Base-by-base conservation (phyloP, 2,329 filamentous ascomycete species). In the Tolypocladium album region DNA sequence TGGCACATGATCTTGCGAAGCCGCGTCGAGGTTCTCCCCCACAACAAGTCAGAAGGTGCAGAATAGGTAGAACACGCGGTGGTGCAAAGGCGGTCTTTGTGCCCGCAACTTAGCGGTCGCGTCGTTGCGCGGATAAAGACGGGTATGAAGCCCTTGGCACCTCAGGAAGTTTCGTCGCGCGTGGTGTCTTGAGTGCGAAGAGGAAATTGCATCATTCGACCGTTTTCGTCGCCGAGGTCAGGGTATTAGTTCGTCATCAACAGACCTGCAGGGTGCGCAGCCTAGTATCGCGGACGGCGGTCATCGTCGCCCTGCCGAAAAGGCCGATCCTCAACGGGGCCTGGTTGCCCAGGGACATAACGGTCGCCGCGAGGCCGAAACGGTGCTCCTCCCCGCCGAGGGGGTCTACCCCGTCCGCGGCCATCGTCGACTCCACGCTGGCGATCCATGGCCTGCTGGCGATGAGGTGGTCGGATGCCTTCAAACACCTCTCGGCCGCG, bases 401-500 rank as follows among this genome's bases (percentile, higher is more conserved):
- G 64, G 24, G 68, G 67, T 31, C 74, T 70, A 53, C 68, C 59
- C 27, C 69, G 61, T 53, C 70, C 64, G 9, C 67, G 61, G 11
- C 66, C 63, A 13, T 64, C 60, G 67, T 67, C 59, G 65, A 68
- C 59, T 70, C 72, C 60, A 67, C 72, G 73, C 24, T 72, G 68
- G 72, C 76, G 57, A 65, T 75, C 67, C 13, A 67, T 61, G 20
- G 62, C 67, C 13, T 71, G 67, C 66, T 83, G 80, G 12, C 81
- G 75, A 61, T 82, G 79, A 1, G 84, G 84, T 31, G 83, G 84
- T 31, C 84, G 76, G 62, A 88, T 85, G 20, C 84, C 84, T 56
- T 84, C 75, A 67, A 87, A 87, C 43, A 87, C 84, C 70, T 92
- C 89, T 20, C 84, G 84, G 17, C 88, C 89, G 59, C 86, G 80